Conservation (phyloP, 2,329 filamentous ascomycete species). For the Tolypocladium tropicale region DNA sequence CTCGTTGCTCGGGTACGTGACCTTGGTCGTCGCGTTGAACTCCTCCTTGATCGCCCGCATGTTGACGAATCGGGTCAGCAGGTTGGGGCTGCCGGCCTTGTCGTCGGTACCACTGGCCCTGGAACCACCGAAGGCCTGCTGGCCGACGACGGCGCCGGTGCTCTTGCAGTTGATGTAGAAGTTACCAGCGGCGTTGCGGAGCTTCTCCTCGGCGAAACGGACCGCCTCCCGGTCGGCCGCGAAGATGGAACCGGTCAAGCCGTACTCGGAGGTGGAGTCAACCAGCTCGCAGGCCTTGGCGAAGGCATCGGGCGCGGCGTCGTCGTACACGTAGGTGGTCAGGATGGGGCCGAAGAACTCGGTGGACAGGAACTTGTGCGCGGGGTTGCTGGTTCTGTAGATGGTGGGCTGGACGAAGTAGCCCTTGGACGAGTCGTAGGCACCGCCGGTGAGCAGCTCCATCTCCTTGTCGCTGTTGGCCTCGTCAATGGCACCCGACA, state of each 20-base stretch:
- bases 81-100: constrained; percentile 57
- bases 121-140: constrained; percentile 62
- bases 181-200: constrained; percentile 68
- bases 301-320: constrained; percentile 49
- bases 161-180: constrained; percentile 84
- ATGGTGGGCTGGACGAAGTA: constrained; percentile 81
- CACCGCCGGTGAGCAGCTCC: constrained; percentile 64
- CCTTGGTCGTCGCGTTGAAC: constrained; percentile 52
- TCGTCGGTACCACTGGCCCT: constrained; percentile 63
- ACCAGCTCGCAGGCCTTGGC: constrained; percentile 49
- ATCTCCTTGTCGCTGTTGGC: constrained; percentile 69
- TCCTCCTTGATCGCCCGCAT: constrained; percentile 65
- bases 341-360: constrained; percentile 80
- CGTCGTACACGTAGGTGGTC: constrained; percentile 67
- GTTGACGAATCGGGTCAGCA: constrained; percentile 57
- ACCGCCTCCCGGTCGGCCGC: constrained; percentile 57
- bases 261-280: constrained; percentile 66
- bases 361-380: constrained; percentile 62
- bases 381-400: constrained; percentile 63
- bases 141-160: constrained; percentile 61
- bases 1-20: constrained; percentile 65
- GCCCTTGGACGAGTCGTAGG: constrained; percentile 66
- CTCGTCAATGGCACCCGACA: constrained; percentile 64
- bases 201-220: constrained; percentile 57
- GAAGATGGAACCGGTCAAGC: constrained; percentile 67